Evolutionary conservation across 192 early-diverging fungal species (phyloP).

Genomic region (Nowakowskiella sp.): DNA sequence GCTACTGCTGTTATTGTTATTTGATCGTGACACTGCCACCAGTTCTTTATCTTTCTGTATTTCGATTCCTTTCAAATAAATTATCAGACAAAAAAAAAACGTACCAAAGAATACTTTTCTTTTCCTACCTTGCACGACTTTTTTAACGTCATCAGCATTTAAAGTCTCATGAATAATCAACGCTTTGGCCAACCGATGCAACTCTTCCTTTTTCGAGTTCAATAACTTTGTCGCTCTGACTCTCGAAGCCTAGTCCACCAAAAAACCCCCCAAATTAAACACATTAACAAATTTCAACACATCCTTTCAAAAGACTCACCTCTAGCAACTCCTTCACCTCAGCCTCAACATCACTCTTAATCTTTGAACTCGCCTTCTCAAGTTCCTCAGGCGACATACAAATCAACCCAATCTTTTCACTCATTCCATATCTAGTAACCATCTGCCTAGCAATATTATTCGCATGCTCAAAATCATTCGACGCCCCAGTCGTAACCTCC

Average conservation of each 20-base stretch:
- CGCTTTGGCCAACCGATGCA: conserved; percentile 85
- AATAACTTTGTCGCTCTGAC: conserved; percentile 64
- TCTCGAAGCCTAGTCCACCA: conserved; percentile 45
- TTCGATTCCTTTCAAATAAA: not conserved
- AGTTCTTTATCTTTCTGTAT: not conserved
- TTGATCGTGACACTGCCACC: not conserved
- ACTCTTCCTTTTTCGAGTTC: conserved; percentile 69
- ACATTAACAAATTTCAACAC: conserved; percentile 10
- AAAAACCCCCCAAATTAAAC: not conserved
- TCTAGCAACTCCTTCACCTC: conserved; percentile 76
- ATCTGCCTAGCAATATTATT: conserved; percentile 83
- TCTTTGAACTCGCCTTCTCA: conserved; percentile 57
- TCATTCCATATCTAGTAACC: conserved; percentile 93
- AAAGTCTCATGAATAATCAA: conserved; percentile 94
- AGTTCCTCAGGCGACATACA: conserved; percentile 70
- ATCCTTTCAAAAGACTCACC: conserved; percentile 28
- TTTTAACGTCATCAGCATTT: conserved; percentile 75
- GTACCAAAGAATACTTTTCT: not conserved
- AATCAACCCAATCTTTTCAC: conserved; percentile 82
- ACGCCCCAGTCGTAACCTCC: conserved; percentile 89
- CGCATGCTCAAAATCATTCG: conserved; percentile 84
- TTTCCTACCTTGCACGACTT: conserved; percentile 60
- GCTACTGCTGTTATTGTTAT: no score
- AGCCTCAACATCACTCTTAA: conserved; percentile 74
- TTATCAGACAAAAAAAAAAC: not conserved